Base-by-base conservation (phyloP, 1,284 basidiomycete genomes). In the Cystobasidiaceae sp. region DNA sequence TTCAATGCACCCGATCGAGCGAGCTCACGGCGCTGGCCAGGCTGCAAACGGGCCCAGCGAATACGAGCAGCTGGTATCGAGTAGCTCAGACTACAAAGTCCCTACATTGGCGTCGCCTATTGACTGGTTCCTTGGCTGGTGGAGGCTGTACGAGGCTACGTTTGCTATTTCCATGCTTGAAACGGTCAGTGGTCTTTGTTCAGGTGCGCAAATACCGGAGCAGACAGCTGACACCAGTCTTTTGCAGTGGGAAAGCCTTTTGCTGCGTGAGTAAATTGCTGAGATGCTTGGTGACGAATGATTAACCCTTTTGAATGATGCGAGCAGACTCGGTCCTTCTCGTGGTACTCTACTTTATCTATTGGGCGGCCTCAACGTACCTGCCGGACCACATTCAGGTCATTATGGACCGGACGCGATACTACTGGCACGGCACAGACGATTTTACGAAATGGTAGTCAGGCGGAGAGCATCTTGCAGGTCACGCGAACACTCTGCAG, bases 151-250 rank as follows among this genome's bases (percentile, higher is more conserved):
- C 39, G 66, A 67, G 54, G 60, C 52, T 0, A 63, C 52, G 5
- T 67, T 67, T 43, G 66, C 66, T 3, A 63, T 63, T 11, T 63
- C 60, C 27, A 67, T 67, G 66, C 49, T 67, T 25, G 66, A 67
- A 45, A 57, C 66, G 33, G 66, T 60, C 39, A 48, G 66, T 54
- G 56, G 32, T 56, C 44, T n/a, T n/a, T n/a, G n/a, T n/a, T n/a
- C n/a, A n/a, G n/a, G n/a, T n/a, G n/a, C n/a, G n/a, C n/a, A n/a
- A 21, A 33, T 28, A 37, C 9, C 21, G 1, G n/a, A n/a, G n/a
- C n/a, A n/a, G n/a, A n/a, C 7, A 45, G 51, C 43, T 64, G 52
- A 64, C 52, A 1, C n/a, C n/a, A n/a, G n/a, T n/a, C 4, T 48
- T 48, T 13, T 11, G 39, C 32, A 64, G 61, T 64, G 61, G 61